phyloP scores from a whole-genome alignment of 176 grass and related monocot species.

The Bolboschoenus planiculmis region DNA sequence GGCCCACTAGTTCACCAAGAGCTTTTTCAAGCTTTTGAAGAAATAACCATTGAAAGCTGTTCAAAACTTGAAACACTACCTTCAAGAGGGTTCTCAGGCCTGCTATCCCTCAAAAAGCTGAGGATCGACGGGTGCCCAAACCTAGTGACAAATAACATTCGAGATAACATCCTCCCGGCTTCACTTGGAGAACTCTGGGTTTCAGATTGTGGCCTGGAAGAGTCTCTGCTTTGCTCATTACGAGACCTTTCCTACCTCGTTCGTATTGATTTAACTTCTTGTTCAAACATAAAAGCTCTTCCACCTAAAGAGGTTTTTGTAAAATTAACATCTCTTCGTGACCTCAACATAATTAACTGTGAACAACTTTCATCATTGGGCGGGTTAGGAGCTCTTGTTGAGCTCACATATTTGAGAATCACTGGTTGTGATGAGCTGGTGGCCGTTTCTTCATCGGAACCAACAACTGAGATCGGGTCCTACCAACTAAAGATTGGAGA shows the following conservation, averaged over 20 bases:
- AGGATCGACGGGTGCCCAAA: slow-evolving; percentile 12
- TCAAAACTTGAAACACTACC: slow-evolving; percentile 10
- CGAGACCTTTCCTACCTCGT: not conserved
- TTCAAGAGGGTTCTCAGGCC: not conserved
- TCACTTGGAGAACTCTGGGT: slow-evolving; percentile 19
- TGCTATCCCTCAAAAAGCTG: not conserved
- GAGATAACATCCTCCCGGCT: not conserved
- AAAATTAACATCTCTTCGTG: not conserved
- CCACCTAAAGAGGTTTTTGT: slow-evolving; percentile 19
- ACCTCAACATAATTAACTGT: not conserved
- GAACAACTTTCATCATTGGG: slow-evolving; percentile 16
- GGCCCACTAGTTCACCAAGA: slow-evolving; percentile 27
- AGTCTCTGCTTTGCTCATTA: not conserved
- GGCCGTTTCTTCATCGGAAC: not conserved
- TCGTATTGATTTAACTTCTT: not conserved
- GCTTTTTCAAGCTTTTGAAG: slow-evolving; percentile 10
- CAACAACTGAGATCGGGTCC: not conserved
- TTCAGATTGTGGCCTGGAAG: not conserved
- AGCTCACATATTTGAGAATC: slow-evolving; percentile 18
- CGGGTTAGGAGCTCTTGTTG: slow-evolving; percentile 10
- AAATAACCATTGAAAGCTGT: slow-evolving; percentile 5
- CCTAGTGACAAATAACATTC: not conserved
- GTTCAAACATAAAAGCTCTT: slow-evolving; percentile 12
- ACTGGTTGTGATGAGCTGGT: slow-evolving; percentile 1
- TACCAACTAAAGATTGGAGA: not conserved